Conservation (phyloP, 495 filamentous ascomycete species). For the Jackrogersella multiformis region DNA sequence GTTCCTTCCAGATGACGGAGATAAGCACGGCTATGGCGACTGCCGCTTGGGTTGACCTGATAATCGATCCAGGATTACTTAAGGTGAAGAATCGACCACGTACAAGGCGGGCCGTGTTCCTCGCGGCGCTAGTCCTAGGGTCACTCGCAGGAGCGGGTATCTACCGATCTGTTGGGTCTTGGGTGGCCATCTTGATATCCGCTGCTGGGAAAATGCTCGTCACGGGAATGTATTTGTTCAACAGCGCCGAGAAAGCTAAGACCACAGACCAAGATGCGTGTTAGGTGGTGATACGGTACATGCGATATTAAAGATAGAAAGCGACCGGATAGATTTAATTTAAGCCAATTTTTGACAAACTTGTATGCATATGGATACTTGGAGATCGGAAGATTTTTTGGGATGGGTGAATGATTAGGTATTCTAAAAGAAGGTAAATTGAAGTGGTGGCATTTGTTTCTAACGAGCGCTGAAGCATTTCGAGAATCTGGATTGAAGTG, state of each 20-base stretch:
- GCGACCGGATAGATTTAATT: constrained; percentile 3
- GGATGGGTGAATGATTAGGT: too few relatives aligned
- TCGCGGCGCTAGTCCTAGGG: constrained; percentile 59
- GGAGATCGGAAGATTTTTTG: too few relatives aligned
- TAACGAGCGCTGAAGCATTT: too few relatives aligned
- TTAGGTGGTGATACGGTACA: constrained; percentile 10
- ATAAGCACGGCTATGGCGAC: constrained; percentile 76
- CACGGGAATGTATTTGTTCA: constrained; percentile 56
- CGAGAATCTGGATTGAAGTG: too few relatives aligned
- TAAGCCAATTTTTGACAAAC: not conserved
- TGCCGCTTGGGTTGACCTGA: constrained; percentile 68
- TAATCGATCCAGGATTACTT: constrained; percentile 62
- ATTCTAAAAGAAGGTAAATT: too few relatives aligned
- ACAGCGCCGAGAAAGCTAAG: constrained; percentile 48
- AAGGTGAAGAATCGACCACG: constrained; percentile 56
- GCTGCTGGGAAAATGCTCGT: constrained; percentile 58
- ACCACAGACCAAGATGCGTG: constrained; percentile 28
- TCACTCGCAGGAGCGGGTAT: constrained; percentile 64
- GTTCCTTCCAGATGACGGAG: constrained; percentile 65
- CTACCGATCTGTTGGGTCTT: constrained; percentile 53
- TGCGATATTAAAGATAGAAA: not conserved
- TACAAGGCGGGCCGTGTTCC: constrained; percentile 63
- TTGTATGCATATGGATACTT: too few relatives aligned
- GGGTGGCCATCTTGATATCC: constrained; percentile 53
- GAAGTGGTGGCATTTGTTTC: too few relatives aligned